A percentile compares a stretch with the other conserved stretches of the same genome.
These are phyloP conservation scores for Vanrija pseudolonga DNA, from an alignment of 1,284 basidiomycete genomes.

Conservation along the genomic window DNA sequence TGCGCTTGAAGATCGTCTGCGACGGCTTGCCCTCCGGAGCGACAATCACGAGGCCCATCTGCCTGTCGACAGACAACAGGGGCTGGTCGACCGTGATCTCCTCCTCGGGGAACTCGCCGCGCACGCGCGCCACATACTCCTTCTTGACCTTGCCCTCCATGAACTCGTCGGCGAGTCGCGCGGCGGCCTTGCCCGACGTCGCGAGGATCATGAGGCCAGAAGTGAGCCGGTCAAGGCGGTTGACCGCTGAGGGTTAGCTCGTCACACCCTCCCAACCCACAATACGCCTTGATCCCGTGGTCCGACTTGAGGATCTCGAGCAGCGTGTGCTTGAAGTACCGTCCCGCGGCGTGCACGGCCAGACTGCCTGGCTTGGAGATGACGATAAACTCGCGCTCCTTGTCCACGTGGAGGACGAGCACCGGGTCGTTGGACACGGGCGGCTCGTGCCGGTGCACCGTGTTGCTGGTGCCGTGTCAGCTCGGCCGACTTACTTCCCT, in stretches of 20 bases:
- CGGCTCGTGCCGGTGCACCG: constrained; percentile 93
- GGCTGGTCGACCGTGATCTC: constrained; percentile 81
- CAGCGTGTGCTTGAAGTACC: constrained; percentile 83
- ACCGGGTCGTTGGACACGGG: constrained; percentile 86
- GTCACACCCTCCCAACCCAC: constrained; percentile 54
- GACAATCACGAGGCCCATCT: constrained; percentile 92
- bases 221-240: constrained; percentile 89
- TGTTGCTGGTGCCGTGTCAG: constrained; percentile 62
- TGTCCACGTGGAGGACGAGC: constrained; percentile 71
- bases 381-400: constrained; percentile 76
- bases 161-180: constrained; percentile 75
- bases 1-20: constrained; percentile 80
- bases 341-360: constrained; percentile 81
- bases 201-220: constrained; percentile 96
- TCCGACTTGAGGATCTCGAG: constrained; percentile 83
- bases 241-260: constrained; percentile 65
- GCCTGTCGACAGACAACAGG: constrained; percentile 85
- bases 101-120: constrained; percentile 76
- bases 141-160: constrained; percentile 73
- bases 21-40: constrained; percentile 88
- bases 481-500: not conserved
- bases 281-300: constrained; percentile 79
- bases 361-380: constrained; percentile 94
- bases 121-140: constrained; percentile 84
- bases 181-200: constrained; percentile 67